Evolutionary conservation across 192 early-diverging fungal species (phyloP), one percentile per base, ranked within the genome.

Genomic region (Linnemannia exigua): DNA sequence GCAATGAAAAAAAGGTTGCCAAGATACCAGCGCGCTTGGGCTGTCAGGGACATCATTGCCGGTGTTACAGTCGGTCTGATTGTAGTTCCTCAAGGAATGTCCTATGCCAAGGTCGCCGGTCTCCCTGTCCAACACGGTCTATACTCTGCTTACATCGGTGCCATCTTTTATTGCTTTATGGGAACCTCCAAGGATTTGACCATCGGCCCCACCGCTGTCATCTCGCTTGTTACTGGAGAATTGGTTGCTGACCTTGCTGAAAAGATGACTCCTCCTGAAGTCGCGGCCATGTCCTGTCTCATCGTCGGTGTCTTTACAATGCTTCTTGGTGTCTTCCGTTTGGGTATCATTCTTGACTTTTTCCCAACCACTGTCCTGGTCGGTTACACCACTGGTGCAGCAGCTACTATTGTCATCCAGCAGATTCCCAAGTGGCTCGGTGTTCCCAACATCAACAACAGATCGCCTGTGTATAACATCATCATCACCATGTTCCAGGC

Each of bases 271-370:
- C 78, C 84, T 22, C 41, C 25, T 1, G 58, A 86, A n/a, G 93
- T 94, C 61, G 92, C 92, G 36, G 86, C 91, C 47, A 89, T 93
- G 47, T 74, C 96, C 44, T 90, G 95, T n/a, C 86, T 99, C 19
- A 80, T 96, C 48, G 88, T 93, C 12, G 98, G 98, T 5, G 71
- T 95, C 33, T 89, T 97, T 28, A 84, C 94, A 11, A 82, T 93
- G 17, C 83, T 90, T 31, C 73, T 99, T n/a, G 98, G 97, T 38
- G 79, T 97, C 4, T 74, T 98, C n/a, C 94, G 96, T 2, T 85
- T 99, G 33, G 98, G 98, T 17, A 91, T 96, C 70, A 87, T 98
- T 44, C 93, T 98, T 63, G 95, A 98, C 80, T 97, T 98, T 74
- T 96, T 99, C 78, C 94, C 95, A 31, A 87, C 91, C 28, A 93